These are phyloP conservation scores for Leishmania guyanensis DNA, from an alignment of 208 protist genomes.

Conservation along the genomic window DNA sequence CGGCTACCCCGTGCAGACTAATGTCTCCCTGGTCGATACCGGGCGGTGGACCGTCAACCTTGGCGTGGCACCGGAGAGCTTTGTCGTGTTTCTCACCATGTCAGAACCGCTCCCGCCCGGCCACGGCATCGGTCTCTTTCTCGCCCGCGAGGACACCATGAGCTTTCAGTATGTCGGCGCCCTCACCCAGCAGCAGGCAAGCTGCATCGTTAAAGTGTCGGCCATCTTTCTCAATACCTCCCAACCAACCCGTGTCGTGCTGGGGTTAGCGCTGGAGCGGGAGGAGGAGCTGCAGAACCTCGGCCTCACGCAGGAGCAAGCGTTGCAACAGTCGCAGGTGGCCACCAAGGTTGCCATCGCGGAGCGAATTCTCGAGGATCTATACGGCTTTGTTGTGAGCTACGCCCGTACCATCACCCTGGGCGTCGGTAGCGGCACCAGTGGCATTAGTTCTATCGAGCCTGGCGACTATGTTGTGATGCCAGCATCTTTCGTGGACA, in stretches of 20 bases:
- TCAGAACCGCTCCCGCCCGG: constrained; percentile 40
- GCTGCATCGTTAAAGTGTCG: constrained; percentile 55
- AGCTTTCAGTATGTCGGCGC: constrained; percentile 73
- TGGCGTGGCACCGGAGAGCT: constrained; percentile 44
- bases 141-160: constrained; percentile 54
- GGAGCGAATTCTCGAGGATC: constrained; percentile 68
- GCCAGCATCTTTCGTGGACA: constrained; percentile 71
- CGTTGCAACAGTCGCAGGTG: constrained; percentile 45
- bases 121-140: constrained; percentile 60
- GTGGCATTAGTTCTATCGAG: constrained; percentile 14
- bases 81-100: constrained; percentile 78
- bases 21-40: constrained; percentile 45
- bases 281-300: constrained; percentile 63
- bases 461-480: constrained; percentile 71
- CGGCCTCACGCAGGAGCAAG: constrained; percentile 41
- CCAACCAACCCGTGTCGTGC: constrained; percentile 42
- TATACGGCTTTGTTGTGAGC: constrained; percentile 73
- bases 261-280: constrained; percentile 66
- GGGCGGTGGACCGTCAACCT: constrained; percentile 56
- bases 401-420: constrained; percentile 48
- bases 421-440: background rate
- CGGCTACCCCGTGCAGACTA: constrained; percentile 53
- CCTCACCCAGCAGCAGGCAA: constrained; percentile 57
- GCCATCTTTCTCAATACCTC: constrained; percentile 32
- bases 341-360: constrained; percentile 69